Percentiles rank a stretch among this genome's conserved stretches.
Conservation (phyloP, 1,284 basidiomycete species). For the Pseudozyma hubeiensis region DNA sequence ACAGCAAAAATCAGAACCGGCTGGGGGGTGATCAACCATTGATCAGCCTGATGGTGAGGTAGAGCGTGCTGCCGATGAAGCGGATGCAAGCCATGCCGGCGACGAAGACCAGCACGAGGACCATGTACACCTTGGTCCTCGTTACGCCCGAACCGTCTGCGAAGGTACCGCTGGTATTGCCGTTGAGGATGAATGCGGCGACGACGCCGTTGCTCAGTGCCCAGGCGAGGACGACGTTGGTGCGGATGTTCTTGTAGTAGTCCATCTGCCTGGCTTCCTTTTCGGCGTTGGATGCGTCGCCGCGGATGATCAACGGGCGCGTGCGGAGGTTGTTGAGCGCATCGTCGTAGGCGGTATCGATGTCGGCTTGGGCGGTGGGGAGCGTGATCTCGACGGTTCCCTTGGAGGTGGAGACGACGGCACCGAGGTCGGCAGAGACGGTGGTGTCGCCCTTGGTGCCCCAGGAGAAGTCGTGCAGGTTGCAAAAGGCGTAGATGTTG, state of each 20-base stretch:
- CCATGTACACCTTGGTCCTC: conserved; percentile 62
- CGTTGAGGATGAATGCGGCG: conserved; percentile 63
- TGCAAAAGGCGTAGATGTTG: conserved; percentile 68
- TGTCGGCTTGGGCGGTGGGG: conserved; percentile 84
- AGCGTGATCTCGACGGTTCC: conserved; percentile 85
- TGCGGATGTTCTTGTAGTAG: conserved; percentile 78
- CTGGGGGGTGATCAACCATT: conserved; percentile 42
- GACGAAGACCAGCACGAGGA: conserved; percentile 65
- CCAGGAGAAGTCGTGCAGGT: conserved; percentile 66
- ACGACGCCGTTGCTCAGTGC: conserved; percentile 78
- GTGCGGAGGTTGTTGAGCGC: conserved; percentile 84
- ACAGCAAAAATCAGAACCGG: not conserved
- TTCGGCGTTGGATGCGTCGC: conserved; percentile 62
- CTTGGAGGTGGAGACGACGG: conserved; percentile 58
- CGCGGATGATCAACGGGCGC: conserved; percentile 71
- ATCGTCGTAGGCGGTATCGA: conserved; percentile 89
- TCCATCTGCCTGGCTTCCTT: conserved; percentile 65
- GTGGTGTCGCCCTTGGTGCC: conserved; percentile 70
- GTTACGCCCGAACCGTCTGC: conserved; percentile 45
- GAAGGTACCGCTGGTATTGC: conserved; percentile 51
- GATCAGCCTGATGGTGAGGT: conserved; percentile 58
- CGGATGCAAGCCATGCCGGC: conserved; percentile 62
- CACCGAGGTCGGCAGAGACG: conserved; percentile 63
- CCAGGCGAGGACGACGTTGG: conserved; percentile 89
- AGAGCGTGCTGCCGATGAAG: conserved; percentile 60